Conservation (phyloP, 2,329 filamentous ascomycete species). For the Volutella citrinella region DNA sequence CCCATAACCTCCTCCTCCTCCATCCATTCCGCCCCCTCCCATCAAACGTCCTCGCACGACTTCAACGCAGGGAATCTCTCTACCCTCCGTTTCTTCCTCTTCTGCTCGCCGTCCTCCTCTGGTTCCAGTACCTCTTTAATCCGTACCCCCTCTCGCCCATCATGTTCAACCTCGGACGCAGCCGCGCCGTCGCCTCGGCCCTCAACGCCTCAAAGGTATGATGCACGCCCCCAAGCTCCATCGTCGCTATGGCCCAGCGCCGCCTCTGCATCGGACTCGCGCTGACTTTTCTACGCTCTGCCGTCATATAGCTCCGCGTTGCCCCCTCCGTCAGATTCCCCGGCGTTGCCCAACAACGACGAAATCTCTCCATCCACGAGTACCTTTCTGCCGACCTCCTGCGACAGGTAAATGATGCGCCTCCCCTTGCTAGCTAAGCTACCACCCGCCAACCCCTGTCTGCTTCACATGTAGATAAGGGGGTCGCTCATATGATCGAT, state of each 20-base stretch:
- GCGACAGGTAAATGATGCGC: constrained; percentile 54
- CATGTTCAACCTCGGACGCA: constrained; percentile 89
- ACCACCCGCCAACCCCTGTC: constrained; percentile 8
- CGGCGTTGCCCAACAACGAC: constrained; percentile 72
- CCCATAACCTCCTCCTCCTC: constrained; percentile 12
- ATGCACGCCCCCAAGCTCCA: constrained; percentile 6
- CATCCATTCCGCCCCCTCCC: constrained; percentile 9
- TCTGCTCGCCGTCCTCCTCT: too few relatives aligned
- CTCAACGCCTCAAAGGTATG: constrained; percentile 72
- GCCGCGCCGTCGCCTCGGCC: constrained; percentile 75
- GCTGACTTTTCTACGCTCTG: constrained; percentile 9
- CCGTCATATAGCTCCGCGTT: constrained; percentile 25
- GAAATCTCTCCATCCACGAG: constrained; percentile 95
- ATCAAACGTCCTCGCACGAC: too few relatives aligned
- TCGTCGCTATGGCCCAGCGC: background rate
- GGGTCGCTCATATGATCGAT: too few relatives aligned
- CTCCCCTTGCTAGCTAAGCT: constrained; percentile 7
- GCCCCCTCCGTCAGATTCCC: constrained; percentile 55
- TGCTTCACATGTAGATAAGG: constrained; percentile 6
- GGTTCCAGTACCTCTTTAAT: too few relatives aligned
- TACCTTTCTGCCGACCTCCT: constrained; percentile 94
- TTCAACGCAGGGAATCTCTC: too few relatives aligned
- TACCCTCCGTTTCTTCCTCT: too few relatives aligned
- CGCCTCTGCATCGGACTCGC: background rate
- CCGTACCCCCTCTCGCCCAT: too few relatives aligned